These are phyloP conservation scores for Volvox reticuliferus DNA, from an alignment of 139 green algal genomes.

Conservation along the genomic window DNA sequence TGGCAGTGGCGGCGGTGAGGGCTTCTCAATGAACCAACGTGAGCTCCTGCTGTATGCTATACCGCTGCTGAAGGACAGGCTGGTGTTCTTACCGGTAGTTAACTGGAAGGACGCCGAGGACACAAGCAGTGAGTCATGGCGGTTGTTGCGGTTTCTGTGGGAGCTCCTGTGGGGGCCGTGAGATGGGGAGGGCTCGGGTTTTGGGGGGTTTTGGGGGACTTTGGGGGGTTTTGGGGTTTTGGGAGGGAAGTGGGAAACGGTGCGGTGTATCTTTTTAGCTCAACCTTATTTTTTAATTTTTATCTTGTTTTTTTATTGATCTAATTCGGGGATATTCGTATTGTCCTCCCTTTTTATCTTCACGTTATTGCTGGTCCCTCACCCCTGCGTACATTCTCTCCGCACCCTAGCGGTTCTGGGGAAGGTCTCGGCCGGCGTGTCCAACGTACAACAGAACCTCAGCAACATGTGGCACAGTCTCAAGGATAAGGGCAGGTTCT, in stretches of 20 bases:
- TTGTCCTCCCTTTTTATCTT: no score
- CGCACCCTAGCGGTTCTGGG: constrained; percentile 22
- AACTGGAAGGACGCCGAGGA: constrained; percentile 49
- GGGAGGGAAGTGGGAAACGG: neutral
- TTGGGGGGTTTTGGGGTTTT: neutral
- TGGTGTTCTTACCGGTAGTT: constrained; percentile 58
- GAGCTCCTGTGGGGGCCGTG: neutral
- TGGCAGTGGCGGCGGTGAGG: neutral
- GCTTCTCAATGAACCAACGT: neutral
- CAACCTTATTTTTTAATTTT: no score
- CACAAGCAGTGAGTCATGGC: constrained; percentile 24
- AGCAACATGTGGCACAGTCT: constrained; percentile 49
- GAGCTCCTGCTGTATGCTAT: constrained; percentile 57
- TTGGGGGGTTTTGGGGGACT: neutral
- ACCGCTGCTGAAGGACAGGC: constrained; percentile 46
- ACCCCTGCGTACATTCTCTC: neutral
- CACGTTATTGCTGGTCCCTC: no score
- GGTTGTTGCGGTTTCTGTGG: neutral
- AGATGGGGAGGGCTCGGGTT: neutral
- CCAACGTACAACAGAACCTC: constrained; percentile 3
- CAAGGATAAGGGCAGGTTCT: constrained; percentile 55
- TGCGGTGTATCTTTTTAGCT: neutral
- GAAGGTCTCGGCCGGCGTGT: constrained; percentile 26
- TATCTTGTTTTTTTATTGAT: no score
- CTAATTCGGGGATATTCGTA: neutral